Evolutionary conservation across 2,329 filamentous ascomycete genomes (phyloP), one percentile per base, ranked within the genome.

Genomic region (Seiridium unicorne): DNA sequence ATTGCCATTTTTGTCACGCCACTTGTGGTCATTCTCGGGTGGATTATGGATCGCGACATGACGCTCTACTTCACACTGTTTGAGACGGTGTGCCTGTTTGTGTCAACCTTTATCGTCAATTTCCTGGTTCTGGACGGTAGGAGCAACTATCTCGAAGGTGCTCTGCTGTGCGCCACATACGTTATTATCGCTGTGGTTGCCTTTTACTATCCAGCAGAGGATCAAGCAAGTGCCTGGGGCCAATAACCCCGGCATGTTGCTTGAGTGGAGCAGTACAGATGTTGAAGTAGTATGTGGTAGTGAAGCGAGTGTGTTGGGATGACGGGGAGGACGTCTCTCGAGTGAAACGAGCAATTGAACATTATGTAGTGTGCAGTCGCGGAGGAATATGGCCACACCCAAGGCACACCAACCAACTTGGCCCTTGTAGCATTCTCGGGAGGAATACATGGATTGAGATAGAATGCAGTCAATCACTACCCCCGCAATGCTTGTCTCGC

Each of bases 21-120:
- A 0, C 76, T 91, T 18, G 82, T 90, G 38, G 88, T 91, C 38
- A 85, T 91, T 32, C 77, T 91, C 26, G 89, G 88, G n/a, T 91
- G 89, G 89, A 83, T 82, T 62, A 83, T 90, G 73, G 76, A 81
- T 62, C 84, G 83, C 61, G 80, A 87, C n/a, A 90, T 91, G 87
- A 84, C 89, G 35, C 81, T 96, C 40, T 93, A 94, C 78, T 96
- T 96, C 74, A 92, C 92, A 62, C 83, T 92, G 54, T 96, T 96
- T 74, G 92, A 96, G 82, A 96, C 92, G 0, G 90, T 95, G 31
- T 91, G 89, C 60, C 84, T 96, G 69, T 96, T 96, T 74, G 86
- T 94, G 56, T 90, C 87, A 56, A 88, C 92, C 6, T 88, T 96
- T 64, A 92, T 96, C 63, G 91, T 94, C 75, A 95, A 94, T 76